Conservation (phyloP, 257 asterid genomes). For the Mitragyna speciosa region DNA sequence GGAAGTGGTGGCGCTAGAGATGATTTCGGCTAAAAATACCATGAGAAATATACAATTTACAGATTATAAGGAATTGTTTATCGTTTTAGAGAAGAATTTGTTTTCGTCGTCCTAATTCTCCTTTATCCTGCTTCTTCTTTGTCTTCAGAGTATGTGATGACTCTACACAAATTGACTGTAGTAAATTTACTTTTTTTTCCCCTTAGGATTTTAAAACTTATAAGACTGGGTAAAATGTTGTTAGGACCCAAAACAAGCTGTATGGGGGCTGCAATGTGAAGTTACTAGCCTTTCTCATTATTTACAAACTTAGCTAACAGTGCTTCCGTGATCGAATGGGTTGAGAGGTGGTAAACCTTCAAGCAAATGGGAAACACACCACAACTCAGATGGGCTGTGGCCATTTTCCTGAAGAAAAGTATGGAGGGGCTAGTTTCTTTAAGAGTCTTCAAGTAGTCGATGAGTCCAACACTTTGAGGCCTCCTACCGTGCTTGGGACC, state of each 20-base stretch:
- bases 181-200: no score
- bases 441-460: constrained; percentile 18
- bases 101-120: no score
- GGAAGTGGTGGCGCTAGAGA: no score
- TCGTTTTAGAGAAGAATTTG: no score
- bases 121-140: no score
- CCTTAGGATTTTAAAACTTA: neutral
- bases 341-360: constrained; percentile 18
- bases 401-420: constrained; percentile 23
- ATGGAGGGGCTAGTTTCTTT: constrained; percentile 18
- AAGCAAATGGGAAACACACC: constrained; percentile 15
- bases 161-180: no score
- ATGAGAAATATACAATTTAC: no score
- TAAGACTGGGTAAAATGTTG: neutral
- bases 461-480: constrained; percentile 45
- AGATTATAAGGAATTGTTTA: no score
- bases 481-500: constrained; percentile 47
- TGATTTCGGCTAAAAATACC: no score
- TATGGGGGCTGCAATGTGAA: constrained; percentile 95
- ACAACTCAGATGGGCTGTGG: constrained; percentile 30
- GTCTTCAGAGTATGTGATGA: no score
- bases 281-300: constrained; percentile 75
- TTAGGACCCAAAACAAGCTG: constrained; percentile 72
- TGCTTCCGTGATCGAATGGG: constrained; percentile 73
- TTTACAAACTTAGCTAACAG: constrained; percentile 60